Evolutionary conservation across 805 yeast genomes (phyloP).

Genomic region (Ogataea pini): DNA sequence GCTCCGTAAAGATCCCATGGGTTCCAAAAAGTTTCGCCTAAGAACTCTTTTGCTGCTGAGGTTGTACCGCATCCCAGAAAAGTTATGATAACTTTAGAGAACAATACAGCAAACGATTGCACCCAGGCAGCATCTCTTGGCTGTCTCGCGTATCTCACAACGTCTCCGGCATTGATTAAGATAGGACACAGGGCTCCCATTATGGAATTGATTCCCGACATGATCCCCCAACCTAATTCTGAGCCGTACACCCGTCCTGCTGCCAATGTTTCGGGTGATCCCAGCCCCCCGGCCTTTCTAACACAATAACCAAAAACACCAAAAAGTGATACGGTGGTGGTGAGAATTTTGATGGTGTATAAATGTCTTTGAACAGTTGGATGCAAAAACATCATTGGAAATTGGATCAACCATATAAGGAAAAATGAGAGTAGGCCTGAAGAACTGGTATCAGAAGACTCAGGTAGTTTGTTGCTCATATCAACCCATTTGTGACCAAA

Average conservation of each 20-base stretch:
- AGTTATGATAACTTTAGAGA: slow-evolving; percentile 13
- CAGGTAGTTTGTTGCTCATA: slow-evolving; percentile 18
- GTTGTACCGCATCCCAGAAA: slow-evolving; percentile 18
- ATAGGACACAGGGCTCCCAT: slow-evolving; percentile 20
- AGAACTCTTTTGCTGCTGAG: slow-evolving; percentile 10
- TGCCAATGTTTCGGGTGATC: slow-evolving; percentile 10
- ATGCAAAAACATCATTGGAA: slow-evolving; percentile 20
- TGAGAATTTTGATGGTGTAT: slow-evolving; percentile 13
- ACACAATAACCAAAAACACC: slow-evolving; percentile 18
- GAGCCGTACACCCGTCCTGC: slow-evolving; percentile 1
- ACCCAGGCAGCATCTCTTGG: slow-evolving; percentile 13
- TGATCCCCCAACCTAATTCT: slow-evolving; percentile 10
- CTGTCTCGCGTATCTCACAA: slow-evolving; percentile 16
- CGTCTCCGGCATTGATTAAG: slow-evolving; percentile 18
- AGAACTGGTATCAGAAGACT: slow-evolving; percentile 11
- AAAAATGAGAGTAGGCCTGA: slow-evolving; percentile 15
- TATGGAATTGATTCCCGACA: slow-evolving; percentile 17
- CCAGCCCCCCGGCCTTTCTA: slow-evolving; percentile 15
- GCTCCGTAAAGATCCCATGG: slow-evolving; percentile 30
- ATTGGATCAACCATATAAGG: slow-evolving; percentile 19
- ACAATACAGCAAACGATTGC: slow-evolving; percentile 15
- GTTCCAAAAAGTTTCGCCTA: slow-evolving; percentile 27
- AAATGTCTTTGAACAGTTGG: slow-evolving; percentile 16
- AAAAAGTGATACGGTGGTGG: slow-evolving; percentile 10
- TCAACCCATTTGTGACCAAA: slow-evolving; percentile 21